Conservation (phyloP, 352 stramenopile genomes). For the Pythium aristosporum region DNA sequence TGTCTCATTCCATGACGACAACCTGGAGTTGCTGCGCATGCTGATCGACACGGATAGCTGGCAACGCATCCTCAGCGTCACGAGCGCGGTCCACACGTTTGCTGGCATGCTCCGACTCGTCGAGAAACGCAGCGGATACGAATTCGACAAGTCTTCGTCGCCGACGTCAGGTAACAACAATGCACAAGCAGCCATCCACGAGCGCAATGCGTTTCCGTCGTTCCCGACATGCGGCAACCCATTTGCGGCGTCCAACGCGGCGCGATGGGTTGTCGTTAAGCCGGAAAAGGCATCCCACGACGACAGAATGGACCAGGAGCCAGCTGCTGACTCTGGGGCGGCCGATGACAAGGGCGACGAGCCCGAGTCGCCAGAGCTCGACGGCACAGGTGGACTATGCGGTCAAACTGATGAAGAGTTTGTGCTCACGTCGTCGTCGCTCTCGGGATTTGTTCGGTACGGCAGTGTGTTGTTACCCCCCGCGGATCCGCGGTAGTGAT, state of each 20-base stretch:
- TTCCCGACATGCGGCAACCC: slow-evolving; percentile 63
- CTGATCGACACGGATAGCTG: slow-evolving; percentile 85
- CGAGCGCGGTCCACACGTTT: slow-evolving; percentile 47
- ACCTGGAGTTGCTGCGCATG: slow-evolving; percentile 80
- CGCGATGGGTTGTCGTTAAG: slow-evolving; percentile 46
- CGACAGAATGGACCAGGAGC: background rate
- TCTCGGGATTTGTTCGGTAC: slow-evolving; percentile 72
- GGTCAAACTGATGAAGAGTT: slow-evolving; percentile 40
- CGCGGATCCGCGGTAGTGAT: too few relatives aligned
- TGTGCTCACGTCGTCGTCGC: slow-evolving; percentile 69
- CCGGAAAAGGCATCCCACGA: background rate
- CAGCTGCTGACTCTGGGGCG: background rate
- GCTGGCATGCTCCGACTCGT: slow-evolving; percentile 56
- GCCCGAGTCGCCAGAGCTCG: slow-evolving; percentile 9
- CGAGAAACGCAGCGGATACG: slow-evolving; percentile 77
- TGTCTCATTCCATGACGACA: slow-evolving; percentile 78
- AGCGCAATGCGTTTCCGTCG: slow-evolving; percentile 61
- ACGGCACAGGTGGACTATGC: background rate
- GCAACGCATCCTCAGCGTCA: slow-evolving; percentile 61
- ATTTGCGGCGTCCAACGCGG: slow-evolving; percentile 51
- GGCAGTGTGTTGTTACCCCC: background rate
- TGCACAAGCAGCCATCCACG: slow-evolving; percentile 47
- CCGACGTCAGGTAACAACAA: background rate
- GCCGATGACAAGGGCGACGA: slow-evolving; percentile 10
- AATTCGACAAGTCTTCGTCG: slow-evolving; percentile 28